Conservation (phyloP, 2,329 filamentous ascomycete genomes). For the Sporothrix mexicana region DNA sequence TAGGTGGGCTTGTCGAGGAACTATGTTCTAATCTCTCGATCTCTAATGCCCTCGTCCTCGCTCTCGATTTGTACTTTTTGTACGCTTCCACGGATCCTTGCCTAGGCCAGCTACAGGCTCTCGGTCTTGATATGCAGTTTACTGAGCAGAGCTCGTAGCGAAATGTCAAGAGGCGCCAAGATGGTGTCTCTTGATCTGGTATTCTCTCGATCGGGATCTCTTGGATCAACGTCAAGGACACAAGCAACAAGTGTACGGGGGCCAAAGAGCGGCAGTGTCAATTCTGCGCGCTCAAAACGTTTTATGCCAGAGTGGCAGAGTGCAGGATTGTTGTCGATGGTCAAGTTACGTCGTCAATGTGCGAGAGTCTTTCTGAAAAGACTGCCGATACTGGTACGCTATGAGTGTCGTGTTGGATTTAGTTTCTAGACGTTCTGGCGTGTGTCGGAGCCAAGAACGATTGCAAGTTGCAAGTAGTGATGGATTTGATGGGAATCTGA, state of each 20-base stretch:
- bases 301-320: background rate
- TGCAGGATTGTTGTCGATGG: background rate
- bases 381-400: conserved; percentile 3
- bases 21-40: background rate
- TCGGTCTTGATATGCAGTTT: conserved; percentile 21
- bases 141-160: conserved; percentile 22
- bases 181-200: background rate
- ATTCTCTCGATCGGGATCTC: background rate
- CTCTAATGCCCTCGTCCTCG: conserved; percentile 1
- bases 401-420: background rate
- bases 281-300: conserved; percentile 1
- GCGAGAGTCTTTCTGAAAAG: background rate
- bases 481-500: background rate
- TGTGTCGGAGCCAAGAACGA: conserved; percentile 11
- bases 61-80: background rate
- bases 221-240: background rate
- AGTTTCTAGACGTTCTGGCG: conserved; percentile 11
- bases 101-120: conserved; percentile 18
- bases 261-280: background rate
- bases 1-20: background rate
- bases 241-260: conserved; percentile 14
- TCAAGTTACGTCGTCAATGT: background rate
- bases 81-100: conserved; percentile 17
- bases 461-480: background rate
- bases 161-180: conserved; percentile 10